A percentile compares a stretch with the other conserved stretches of the same genome.
Evolutionary conservation across 2,329 filamentous ascomycete species (phyloP).

Genomic region (Microsporum canis): DNA sequence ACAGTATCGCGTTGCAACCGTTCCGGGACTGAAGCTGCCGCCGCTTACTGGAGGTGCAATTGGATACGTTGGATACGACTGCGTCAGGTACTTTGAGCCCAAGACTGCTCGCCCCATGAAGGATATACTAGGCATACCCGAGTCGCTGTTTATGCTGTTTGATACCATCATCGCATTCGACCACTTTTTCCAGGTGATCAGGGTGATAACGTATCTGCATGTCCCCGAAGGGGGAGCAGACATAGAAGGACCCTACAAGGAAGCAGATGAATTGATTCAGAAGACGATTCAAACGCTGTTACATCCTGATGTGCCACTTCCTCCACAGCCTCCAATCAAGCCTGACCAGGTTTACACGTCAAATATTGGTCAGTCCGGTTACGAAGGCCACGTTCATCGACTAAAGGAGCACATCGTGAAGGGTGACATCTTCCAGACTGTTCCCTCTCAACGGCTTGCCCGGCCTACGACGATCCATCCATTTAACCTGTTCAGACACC

Average conservation of each 20-base stretch:
- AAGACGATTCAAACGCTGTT: slow-evolving; percentile 61
- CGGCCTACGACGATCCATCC: slow-evolving; percentile 84
- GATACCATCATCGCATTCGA: slow-evolving; percentile 92
- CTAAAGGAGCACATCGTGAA: slow-evolving; percentile 84
- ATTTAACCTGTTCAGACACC: slow-evolving; percentile 94
- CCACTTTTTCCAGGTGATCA: slow-evolving; percentile 84
- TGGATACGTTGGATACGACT: slow-evolving; percentile 95
- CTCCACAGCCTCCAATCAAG: slow-evolving; percentile 60
- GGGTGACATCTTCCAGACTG: slow-evolving; percentile 95
- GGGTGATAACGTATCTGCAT: slow-evolving; percentile 82
- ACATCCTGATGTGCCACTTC: slow-evolving; percentile 63
- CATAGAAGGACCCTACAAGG: slow-evolving; percentile 58
- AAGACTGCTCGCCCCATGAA: slow-evolving; percentile 84
- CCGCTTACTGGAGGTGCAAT: slow-evolving; percentile 85
- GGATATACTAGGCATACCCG: slow-evolving; percentile 78
- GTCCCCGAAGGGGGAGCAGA: slow-evolving; percentile 49
- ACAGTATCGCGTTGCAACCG: slow-evolving; percentile 64
- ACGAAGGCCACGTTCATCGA: slow-evolving; percentile 74
- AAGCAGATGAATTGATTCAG: slow-evolving; percentile 53
- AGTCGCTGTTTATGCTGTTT: slow-evolving; percentile 94
- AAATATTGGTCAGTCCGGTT: slow-evolving; percentile 80
- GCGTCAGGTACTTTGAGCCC: slow-evolving; percentile 93
- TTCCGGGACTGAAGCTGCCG: slow-evolving; percentile 73
- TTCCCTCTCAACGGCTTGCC: slow-evolving; percentile 86
- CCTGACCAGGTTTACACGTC: slow-evolving; percentile 71